phyloP scores from a whole-genome alignment of 495 filamentous ascomycete genomes.

The Talaromyces wortmannii region DNA sequence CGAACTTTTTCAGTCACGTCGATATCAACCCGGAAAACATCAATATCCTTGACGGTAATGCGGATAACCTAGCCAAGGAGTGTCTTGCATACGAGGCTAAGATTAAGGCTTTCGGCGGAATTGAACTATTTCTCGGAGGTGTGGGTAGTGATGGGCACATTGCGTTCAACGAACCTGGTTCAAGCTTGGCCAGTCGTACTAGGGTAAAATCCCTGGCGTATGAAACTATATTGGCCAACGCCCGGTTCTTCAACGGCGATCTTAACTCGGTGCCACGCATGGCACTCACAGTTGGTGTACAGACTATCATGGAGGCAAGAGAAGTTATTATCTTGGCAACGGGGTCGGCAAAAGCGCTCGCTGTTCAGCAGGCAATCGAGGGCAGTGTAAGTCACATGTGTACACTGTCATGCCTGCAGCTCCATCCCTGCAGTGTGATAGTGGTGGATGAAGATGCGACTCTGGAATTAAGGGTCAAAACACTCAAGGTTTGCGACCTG shows the following conservation, averaged over 20 bases:
- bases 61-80: constrained; percentile 64
- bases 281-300: constrained; percentile 80
- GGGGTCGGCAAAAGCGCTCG: constrained; percentile 71
- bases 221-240: constrained; percentile 81
- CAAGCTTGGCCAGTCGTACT: constrained; percentile 69
- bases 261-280: constrained; percentile 67
- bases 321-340: constrained; percentile 80
- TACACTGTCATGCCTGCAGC: constrained; percentile 72
- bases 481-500: constrained; percentile 64
- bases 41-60: constrained; percentile 78
- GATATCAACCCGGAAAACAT: constrained; percentile 74
- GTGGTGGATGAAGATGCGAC: constrained; percentile 85
- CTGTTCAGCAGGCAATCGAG: constrained; percentile 74
- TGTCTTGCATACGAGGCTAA: constrained; percentile 73
- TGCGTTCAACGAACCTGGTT: constrained; percentile 86
- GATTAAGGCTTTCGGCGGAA: constrained; percentile 68
- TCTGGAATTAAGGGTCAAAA: constrained; percentile 77
- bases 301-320: constrained; percentile 73
- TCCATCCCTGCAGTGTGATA: constrained; percentile 73
- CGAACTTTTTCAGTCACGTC: constrained; percentile 82
- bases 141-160: constrained; percentile 85
- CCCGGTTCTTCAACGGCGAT: constrained; percentile 74
- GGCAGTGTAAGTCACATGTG: constrained; percentile 84
- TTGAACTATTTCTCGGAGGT: constrained; percentile 82
- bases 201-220: constrained; percentile 82